Percentiles rank a stretch among this genome's conserved stretches.
Evolutionary conservation across 331 rosid genomes (phyloP).

Genomic region (Quercus lobata): DNA sequence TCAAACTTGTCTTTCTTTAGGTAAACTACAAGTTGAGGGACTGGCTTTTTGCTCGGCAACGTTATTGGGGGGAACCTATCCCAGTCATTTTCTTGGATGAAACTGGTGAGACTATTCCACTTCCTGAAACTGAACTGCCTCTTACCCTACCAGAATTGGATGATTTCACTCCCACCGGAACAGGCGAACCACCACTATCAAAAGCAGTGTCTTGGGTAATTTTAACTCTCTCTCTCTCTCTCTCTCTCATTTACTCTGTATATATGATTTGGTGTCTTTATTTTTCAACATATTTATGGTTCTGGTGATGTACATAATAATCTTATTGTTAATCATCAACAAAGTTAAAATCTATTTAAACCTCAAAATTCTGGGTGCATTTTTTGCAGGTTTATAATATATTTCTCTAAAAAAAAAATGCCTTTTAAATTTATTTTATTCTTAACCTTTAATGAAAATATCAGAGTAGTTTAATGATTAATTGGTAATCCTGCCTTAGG

Average conservation of each 20-base stretch:
- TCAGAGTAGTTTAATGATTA: slow-evolving; percentile 11
- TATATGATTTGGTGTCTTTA: not conserved
- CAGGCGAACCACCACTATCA: slow-evolving; percentile 94
- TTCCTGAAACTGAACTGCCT: slow-evolving; percentile 77
- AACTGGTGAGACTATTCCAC: slow-evolving; percentile 63
- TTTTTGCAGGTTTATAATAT: not conserved
- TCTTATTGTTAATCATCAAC: not conserved
- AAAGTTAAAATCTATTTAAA: not conserved
- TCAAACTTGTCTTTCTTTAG: slow-evolving; percentile 37
- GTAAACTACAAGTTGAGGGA: slow-evolving; percentile 95
- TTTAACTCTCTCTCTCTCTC: not conserved
- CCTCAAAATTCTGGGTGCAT: not conserved
- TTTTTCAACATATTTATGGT: not conserved
- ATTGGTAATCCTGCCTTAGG: not conserved
- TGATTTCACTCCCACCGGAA: slow-evolving; percentile 93
- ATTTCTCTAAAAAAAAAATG: not conserved
- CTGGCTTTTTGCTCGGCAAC: slow-evolving; percentile 99
- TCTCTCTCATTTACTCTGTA: not conserved
- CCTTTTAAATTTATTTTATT: not conserved
- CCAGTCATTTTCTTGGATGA: slow-evolving; percentile 85
- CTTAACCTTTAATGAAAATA: not conserved
- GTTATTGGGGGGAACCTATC: slow-evolving; percentile 99
- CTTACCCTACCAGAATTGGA: slow-evolving; percentile 89
- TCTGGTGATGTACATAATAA: not conserved
- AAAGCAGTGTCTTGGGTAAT: slow-evolving; percentile 86